These are phyloP conservation scores for Russula abietina DNA, from an alignment of 768 basidiomycete species.

Conservation along the genomic window DNA sequence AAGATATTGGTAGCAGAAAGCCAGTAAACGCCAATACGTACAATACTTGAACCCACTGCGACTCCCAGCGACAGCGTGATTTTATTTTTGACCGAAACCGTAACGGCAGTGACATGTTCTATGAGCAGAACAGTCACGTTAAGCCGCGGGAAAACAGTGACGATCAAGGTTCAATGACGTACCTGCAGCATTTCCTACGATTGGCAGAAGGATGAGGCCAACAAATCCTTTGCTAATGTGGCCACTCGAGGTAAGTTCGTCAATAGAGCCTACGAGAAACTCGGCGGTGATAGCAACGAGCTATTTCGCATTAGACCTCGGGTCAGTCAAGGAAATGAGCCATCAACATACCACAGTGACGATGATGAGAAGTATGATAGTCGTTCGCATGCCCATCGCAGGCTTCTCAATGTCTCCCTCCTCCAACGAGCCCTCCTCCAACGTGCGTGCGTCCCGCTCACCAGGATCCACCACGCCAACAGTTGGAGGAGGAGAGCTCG, in stretches of 20 bases:
- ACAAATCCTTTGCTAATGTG: conserved; percentile 74
- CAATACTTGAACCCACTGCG: conserved; percentile 82
- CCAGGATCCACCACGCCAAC: neutral
- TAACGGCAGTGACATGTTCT: conserved; percentile 89
- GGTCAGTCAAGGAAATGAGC: neutral
- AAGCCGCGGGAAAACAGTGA: neutral
- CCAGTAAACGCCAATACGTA: conserved; percentile 34
- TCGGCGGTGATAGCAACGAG: conserved; percentile 52
- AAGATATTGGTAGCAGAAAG: neutral
- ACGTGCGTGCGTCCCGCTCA: neutral
- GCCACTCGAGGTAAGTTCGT: conserved; percentile 55
- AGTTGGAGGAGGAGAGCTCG: neutral
- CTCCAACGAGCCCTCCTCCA: conserved; percentile 19
- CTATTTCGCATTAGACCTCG: conserved; percentile 21
- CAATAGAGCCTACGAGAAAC: conserved; percentile 74
- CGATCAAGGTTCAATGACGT: conserved; percentile 21
- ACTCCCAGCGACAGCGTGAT: conserved; percentile 82
- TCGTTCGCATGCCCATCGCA: conserved; percentile 33
- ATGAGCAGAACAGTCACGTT: conserved; percentile 11
- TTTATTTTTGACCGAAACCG: conserved; percentile 86
- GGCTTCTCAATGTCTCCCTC: conserved; percentile 32
- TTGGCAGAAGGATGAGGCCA: conserved; percentile 82
- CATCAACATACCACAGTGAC: conserved; percentile 37
- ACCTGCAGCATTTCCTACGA: conserved; percentile 85
- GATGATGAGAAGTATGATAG: conserved; percentile 32